Base-by-base conservation (phyloP, 1,284 basidiomycete genomes). In the Cryptococcus sp. region DNA sequence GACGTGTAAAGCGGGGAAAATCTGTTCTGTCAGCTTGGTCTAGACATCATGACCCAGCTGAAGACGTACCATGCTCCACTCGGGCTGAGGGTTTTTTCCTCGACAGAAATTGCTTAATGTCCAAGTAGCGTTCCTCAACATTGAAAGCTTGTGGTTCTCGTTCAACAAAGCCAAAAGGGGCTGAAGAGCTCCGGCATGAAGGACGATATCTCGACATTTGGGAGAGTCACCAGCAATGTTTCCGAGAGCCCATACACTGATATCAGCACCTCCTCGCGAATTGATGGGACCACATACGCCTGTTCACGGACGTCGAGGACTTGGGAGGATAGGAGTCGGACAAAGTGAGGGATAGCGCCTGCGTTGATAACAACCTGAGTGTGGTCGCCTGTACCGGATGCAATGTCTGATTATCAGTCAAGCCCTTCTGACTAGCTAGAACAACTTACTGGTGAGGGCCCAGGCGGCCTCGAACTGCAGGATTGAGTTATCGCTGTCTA, bases 401-500 rank as follows among this genome's bases (percentile, higher is more conserved):
- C 96, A 63, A 99, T 98, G 80, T 99, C 70, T 73, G 36, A 11
- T n/a, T 16, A 14, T 16, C 36, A 39, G 14, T 14, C 14, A n/a
- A n/a, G n/a, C n/a, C n/a, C n/a, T n/a, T n/a, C n/a, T n/a, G 40
- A 42, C 21, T 42, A 22, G 22, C 16, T 21, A 14, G 9, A 43
- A 19, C 10, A n/a, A 60, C 69, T 59, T 43, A 73, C 70, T 99
- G 67, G 96, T 98, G 63, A 99, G 82, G 43, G 96, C 96, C 96
- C 96, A 99, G 7, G 96, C 96, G 49, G 96, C 94, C 77, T 98
- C 94, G 69, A 98, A 98, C 90, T 96, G 93, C 64, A 98, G 85
- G 91, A 98, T 94, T 48, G 90, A 86, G 75, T 94, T 88, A 52
- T 85, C 85, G 60, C 81, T 85, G 63, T 83, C 82, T 62, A 99